A percentile compares a stretch with the other conserved stretches of the same genome.
Evolutionary conservation across 2,329 filamentous ascomycete genomes (phyloP).

Genomic region (Domatiomyces catenatus): DNA sequence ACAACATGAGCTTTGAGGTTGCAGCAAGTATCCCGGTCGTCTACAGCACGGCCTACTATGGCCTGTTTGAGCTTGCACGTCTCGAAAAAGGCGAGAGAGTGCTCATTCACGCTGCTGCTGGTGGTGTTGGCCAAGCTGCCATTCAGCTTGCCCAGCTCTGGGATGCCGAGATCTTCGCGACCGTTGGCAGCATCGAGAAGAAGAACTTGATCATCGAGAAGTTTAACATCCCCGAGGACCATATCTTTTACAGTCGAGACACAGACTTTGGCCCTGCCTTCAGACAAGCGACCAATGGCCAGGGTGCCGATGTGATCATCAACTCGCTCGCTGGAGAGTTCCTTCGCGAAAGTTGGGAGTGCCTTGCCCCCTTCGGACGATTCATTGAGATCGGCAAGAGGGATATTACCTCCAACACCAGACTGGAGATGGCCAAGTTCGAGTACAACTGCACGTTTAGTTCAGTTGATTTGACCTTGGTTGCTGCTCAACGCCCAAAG

Average conservation of each 20-base stretch:
- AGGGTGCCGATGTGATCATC: conserved; percentile 15
- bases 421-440: conserved; percentile 30
- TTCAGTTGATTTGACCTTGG: not conserved
- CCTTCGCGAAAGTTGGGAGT: conserved; percentile 15
- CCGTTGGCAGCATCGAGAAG: conserved; percentile 18
- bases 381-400: conserved; percentile 35
- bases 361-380: conserved; percentile 22
- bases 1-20: conserved; percentile 8
- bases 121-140: conserved; percentile 10
- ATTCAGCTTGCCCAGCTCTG: conserved; percentile 5
- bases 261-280: conserved; percentile 12
- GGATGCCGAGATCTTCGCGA: conserved; percentile 14
- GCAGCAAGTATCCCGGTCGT: conserved; percentile 18
- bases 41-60: conserved; percentile 18
- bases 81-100: conserved; percentile 9
- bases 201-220: conserved; percentile 10
- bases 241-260: conserved; percentile 18
- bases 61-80: conserved; percentile 16
- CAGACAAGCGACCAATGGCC: conserved; percentile 5
- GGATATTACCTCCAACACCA: conserved; percentile 25
- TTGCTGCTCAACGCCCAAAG: not conserved
- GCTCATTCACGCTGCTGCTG: conserved; percentile 9
- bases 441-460: not conserved
- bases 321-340: conserved; percentile 19
- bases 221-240: conserved; percentile 10